Conservation (phyloP, 2,329 filamentous ascomycete species). For the Exophiala bonariae region DNA sequence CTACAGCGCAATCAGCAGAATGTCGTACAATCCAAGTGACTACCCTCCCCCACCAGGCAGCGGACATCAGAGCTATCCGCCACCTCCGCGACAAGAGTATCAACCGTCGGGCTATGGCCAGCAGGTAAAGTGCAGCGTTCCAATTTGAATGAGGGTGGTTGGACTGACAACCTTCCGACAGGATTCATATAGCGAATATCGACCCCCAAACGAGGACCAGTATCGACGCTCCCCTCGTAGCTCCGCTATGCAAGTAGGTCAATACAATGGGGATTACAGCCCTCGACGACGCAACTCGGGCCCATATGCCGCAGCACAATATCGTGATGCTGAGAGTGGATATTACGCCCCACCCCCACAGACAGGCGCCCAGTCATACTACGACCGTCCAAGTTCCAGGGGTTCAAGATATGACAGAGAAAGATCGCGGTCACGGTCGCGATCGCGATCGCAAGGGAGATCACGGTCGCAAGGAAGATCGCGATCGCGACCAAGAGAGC, state of each 20-base stretch:
- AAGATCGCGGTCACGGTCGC: background rate
- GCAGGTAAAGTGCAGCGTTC: slow-evolving; percentile 8
- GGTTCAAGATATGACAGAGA: slow-evolving; percentile 12
- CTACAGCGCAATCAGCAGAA: background rate
- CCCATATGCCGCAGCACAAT: slow-evolving; percentile 20
- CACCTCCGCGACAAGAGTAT: slow-evolving; percentile 10
- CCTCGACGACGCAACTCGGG: slow-evolving; percentile 22
- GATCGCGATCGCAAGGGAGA: background rate
- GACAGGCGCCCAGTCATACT: slow-evolving; percentile 5
- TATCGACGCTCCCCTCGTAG: slow-evolving; percentile 20
- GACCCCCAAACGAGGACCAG: slow-evolving; percentile 24
- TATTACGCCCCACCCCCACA: slow-evolving; percentile 17
- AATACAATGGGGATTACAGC: slow-evolving; percentile 19
- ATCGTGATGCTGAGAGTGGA: slow-evolving; percentile 12
- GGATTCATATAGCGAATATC: slow-evolving; percentile 17
- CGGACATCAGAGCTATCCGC: slow-evolving; percentile 13
- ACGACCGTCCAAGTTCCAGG: slow-evolving; percentile 17
- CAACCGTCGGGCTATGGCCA: slow-evolving; percentile 10
- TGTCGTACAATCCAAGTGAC: slow-evolving; percentile 1
- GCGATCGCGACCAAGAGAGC: slow-evolving; percentile 11
- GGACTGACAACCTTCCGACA: slow-evolving; percentile 7
- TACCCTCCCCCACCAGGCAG: slow-evolving; percentile 18
- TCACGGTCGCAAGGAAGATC: background rate
- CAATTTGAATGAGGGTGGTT: background rate
- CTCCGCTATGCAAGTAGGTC: slow-evolving; percentile 23